phyloP scores from a whole-genome alignment of 495 filamentous ascomycete genomes.

The Mytilinidion resinicola region DNA sequence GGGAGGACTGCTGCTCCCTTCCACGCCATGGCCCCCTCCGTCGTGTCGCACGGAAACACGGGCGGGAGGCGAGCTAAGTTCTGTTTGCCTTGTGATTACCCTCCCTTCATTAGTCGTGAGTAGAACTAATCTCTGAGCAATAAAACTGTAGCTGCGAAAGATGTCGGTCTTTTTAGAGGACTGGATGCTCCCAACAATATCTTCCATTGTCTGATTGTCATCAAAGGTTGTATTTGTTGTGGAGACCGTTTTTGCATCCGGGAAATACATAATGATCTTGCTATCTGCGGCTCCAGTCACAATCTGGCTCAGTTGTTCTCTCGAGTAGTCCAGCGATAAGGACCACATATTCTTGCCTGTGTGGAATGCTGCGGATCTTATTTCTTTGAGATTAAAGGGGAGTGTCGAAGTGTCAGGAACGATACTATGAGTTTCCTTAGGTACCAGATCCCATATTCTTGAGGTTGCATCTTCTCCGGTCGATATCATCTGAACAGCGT shows the following conservation, averaged over 20 bases:
- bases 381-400: slow-evolving; percentile 43
- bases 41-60: no score
- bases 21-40: no score
- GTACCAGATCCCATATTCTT: slow-evolving; percentile 58
- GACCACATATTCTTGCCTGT: slow-evolving; percentile 92
- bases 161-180: slow-evolving; percentile 18
- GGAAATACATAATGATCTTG: slow-evolving; percentile 20
- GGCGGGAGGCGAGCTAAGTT: no score
- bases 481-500: slow-evolving; percentile 51
- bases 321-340: slow-evolving; percentile 41
- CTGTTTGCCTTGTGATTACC: no score
- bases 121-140: slow-evolving; percentile 14
- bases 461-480: slow-evolving; percentile 74
- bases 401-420: neutral
- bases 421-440: slow-evolving; percentile 27
- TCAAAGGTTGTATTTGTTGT: neutral
- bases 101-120: slow-evolving; percentile 23
- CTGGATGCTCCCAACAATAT: neutral
- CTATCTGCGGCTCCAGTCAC: slow-evolving; percentile 90
- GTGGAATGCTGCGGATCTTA: slow-evolving; percentile 55
- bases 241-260: neutral
- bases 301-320: slow-evolving; percentile 39
- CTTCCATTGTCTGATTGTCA: no score
- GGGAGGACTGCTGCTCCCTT: no score
- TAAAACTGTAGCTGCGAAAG: slow-evolving; percentile 27